These are phyloP conservation scores for Elongisporangium prolatum DNA, from an alignment of 352 stramenopile species.

Conservation along the genomic window DNA sequence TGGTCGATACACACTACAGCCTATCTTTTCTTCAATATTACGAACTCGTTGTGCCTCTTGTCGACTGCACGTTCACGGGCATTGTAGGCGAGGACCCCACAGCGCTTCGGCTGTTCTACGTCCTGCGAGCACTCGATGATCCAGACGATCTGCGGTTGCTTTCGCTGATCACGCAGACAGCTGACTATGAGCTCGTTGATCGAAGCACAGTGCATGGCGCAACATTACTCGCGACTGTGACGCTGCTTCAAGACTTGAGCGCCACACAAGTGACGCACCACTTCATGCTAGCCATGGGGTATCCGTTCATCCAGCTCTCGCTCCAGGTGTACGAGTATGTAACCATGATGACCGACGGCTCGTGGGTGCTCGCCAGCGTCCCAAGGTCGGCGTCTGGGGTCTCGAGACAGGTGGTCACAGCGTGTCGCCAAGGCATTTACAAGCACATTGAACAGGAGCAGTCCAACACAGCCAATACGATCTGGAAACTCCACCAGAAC, in stretches of 20 bases:
- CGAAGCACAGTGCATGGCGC: slow-evolving; percentile 13
- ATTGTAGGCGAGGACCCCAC: slow-evolving; percentile 18
- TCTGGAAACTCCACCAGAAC: slow-evolving; percentile 3
- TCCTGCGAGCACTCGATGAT: slow-evolving; percentile 15
- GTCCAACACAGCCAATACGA: slow-evolving; percentile 13
- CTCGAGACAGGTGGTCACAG: no score
- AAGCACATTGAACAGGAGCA: slow-evolving; percentile 6
- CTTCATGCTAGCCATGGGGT: slow-evolving; percentile 21
- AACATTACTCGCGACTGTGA: slow-evolving; percentile 19
- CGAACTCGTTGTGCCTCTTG: slow-evolving; percentile 33
- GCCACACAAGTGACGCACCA: slow-evolving; percentile 15
- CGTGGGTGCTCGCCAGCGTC: slow-evolving; percentile 16
- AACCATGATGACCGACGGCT: slow-evolving; percentile 14
- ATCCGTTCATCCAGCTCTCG: slow-evolving; percentile 24
- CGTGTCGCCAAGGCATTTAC: no score
- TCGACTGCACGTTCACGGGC: slow-evolving; percentile 32
- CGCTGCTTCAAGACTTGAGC: slow-evolving; percentile 19
- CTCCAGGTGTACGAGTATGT: slow-evolving; percentile 24
- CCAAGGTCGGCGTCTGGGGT: slow-evolving; percentile 1
- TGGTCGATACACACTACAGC: slow-evolving; percentile 26
- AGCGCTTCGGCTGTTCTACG: slow-evolving; percentile 18
- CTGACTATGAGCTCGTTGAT: slow-evolving; percentile 20
- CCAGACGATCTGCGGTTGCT: slow-evolving; percentile 17
- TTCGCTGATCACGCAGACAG: slow-evolving; percentile 17
- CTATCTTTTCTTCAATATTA: slow-evolving; percentile 16